phyloP scores from a whole-genome alignment of 1,284 basidiomycete species.

The Fomitopsis schrenkii region DNA sequence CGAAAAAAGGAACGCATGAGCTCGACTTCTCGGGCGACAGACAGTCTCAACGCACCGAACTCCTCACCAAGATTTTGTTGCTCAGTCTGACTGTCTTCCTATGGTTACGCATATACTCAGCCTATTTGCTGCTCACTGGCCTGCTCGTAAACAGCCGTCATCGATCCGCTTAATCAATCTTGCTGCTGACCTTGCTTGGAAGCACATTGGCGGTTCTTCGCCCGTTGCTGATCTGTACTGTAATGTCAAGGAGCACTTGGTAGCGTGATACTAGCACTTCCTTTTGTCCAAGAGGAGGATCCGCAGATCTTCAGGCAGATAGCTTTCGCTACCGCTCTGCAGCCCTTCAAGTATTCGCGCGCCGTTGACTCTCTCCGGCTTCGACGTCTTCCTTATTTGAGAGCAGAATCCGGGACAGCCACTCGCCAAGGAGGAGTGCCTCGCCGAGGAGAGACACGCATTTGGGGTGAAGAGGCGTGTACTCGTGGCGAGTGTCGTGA shows the following conservation, averaged over 20 bases:
- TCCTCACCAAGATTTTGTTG: constrained; percentile 24
- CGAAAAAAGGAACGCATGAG: constrained; percentile 14
- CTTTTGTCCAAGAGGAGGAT: neutral
- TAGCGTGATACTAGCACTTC: constrained; percentile 29
- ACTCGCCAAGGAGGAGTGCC: constrained; percentile 31
- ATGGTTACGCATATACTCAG: constrained; percentile 46
- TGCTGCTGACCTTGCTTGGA: constrained; percentile 65
- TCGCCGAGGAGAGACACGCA: constrained; percentile 17
- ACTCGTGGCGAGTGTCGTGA: constrained; percentile 34
- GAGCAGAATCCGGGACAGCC: constrained; percentile 20
- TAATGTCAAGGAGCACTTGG: constrained; percentile 41
- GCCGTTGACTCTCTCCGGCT: constrained; percentile 49
- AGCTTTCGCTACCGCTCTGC: constrained; percentile 27
- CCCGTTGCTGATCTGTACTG: constrained; percentile 51
- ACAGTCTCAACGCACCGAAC: constrained; percentile 16
- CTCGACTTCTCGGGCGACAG: constrained; percentile 24
- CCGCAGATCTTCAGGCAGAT: constrained; percentile 17
- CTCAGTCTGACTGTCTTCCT: constrained; percentile 33
- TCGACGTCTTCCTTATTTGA: constrained; percentile 41
- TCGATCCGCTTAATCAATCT: constrained; percentile 46
- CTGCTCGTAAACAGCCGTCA: constrained; percentile 45
- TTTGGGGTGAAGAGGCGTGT: constrained; percentile 35
- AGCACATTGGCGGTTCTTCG: constrained; percentile 48
- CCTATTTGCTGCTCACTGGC: constrained; percentile 41
- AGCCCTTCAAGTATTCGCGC: constrained; percentile 38